Conservation (phyloP, 2,329 filamentous ascomycete species). For the Chrysoporthe austroafricana region DNA sequence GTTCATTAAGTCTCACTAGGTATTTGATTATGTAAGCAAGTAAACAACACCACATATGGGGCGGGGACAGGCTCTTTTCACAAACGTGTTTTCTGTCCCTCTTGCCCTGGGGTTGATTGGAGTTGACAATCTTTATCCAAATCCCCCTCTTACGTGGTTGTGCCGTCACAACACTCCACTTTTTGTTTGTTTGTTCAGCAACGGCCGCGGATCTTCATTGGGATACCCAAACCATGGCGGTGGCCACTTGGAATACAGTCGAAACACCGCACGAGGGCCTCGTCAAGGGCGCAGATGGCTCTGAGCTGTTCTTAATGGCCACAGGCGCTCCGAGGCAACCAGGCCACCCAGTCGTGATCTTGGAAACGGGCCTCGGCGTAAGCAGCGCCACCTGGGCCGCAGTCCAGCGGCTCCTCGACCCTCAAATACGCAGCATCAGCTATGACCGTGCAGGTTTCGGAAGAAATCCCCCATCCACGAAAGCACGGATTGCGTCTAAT, state of each 20-base stretch:
- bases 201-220: too few species aligned
- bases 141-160: neutral
- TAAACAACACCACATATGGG: neutral
- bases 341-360: conserved; percentile 20
- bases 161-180: neutral
- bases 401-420: conserved; percentile 15
- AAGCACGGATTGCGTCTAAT: neutral
- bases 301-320: neutral
- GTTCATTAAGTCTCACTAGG: too few species aligned
- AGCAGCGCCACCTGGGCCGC: conserved; percentile 19
- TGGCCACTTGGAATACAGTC: neutral
- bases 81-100: too few species aligned
- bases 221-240: neutral
- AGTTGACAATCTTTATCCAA: neutral
- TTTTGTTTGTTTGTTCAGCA: neutral
- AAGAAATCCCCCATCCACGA: neutral
- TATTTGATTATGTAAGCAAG: neutral
- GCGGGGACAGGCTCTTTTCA: neutral
- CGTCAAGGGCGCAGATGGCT: neutral
- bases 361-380: conserved; percentile 17
- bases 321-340: neutral
- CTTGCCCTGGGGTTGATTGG: too few species aligned
- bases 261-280: neutral
- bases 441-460: conserved; percentile 25
- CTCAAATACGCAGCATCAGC: conserved; percentile 20